A percentile compares a stretch with the other conserved stretches of the same genome.
phyloP scores from a whole-genome alignment of 2,329 filamentous ascomycete genomes.

The Botrytis elliptica region DNA sequence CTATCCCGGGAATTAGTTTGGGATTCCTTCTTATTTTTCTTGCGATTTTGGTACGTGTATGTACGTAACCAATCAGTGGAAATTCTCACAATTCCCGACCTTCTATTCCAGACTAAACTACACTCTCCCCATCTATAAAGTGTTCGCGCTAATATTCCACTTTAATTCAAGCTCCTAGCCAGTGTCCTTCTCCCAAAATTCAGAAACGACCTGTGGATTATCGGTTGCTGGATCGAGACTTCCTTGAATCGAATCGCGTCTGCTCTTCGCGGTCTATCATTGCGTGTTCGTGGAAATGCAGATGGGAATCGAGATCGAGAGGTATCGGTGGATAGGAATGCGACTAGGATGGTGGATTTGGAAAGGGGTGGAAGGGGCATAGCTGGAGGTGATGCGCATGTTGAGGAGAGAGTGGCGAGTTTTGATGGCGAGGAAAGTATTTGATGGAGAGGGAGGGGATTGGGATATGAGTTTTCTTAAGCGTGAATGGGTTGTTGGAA shows the following conservation, averaged over 20 bases:
- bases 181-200: accelerated
- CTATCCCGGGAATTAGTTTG: neutral
- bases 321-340: neutral
- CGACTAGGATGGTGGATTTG: neutral
- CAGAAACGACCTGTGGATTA: neutral
- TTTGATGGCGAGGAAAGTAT: neutral
- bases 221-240: neutral
- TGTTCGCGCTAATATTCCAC: neutral
- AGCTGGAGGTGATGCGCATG: neutral
- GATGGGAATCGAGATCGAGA: neutral
- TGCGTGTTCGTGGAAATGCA: neutral
- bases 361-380: neutral
- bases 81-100: no score
- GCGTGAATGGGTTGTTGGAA: neutral
- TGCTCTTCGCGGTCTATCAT: neutral
- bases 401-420: neutral
- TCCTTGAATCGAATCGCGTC: neutral
- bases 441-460: neutral
- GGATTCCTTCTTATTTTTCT: neutral
- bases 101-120: no score
- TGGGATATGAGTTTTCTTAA: accelerated
- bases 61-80: no score
- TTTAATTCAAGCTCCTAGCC: neutral
- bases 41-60: neutral
- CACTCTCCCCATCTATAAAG: no score